phyloP scores from a whole-genome alignment of 768 basidiomycete genomes.

The Boletus sp. region DNA sequence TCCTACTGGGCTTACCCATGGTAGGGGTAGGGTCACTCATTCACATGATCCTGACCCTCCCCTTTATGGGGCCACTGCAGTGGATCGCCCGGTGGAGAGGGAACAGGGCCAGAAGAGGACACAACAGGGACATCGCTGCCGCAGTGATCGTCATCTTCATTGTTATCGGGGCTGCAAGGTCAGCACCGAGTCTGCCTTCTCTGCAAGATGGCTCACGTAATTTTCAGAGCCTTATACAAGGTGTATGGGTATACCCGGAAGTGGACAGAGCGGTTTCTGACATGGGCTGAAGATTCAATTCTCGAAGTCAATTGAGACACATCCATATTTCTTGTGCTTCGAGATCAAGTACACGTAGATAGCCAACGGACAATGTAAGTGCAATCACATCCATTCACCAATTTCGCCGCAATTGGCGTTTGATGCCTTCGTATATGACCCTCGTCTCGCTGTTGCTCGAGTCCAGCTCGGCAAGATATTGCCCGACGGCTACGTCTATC shows the following conservation, averaged over 20 bases:
- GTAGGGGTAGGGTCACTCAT: conserved; percentile 75
- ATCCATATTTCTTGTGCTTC: conserved; percentile 7
- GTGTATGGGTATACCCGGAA: conserved; percentile 66
- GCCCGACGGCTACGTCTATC: conserved; percentile 69
- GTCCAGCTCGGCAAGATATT: conserved; percentile 72
- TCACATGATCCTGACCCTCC: conserved; percentile 66
- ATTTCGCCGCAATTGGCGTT: conserved; percentile 66
- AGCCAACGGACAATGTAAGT: conserved; percentile 5
- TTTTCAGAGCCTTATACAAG: conserved; percentile 61
- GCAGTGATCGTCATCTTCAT: conserved; percentile 61
- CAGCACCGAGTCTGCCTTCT: conserved; percentile 14
- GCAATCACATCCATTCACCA: conserved; percentile 47
- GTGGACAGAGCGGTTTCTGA: conserved; percentile 56
- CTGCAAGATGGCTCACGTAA: conserved; percentile 9
- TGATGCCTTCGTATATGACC: conserved; percentile 64
- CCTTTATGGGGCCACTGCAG: conserved; percentile 65
- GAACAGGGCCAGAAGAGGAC: conserved; percentile 50
- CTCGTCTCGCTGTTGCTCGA: conserved; percentile 61
- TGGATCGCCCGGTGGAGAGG: conserved; percentile 67
- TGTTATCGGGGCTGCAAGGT: conserved; percentile 64
- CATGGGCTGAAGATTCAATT: conserved; percentile 77
- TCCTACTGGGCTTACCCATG: conserved; percentile 73
- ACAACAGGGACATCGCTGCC: conserved; percentile 63
- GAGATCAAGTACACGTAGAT: conserved; percentile 18
- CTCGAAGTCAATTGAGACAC: conserved; percentile 60